phyloP scores from a whole-genome alignment of 768 basidiomycete genomes.

The Holtermanniella nyarrowii region DNA sequence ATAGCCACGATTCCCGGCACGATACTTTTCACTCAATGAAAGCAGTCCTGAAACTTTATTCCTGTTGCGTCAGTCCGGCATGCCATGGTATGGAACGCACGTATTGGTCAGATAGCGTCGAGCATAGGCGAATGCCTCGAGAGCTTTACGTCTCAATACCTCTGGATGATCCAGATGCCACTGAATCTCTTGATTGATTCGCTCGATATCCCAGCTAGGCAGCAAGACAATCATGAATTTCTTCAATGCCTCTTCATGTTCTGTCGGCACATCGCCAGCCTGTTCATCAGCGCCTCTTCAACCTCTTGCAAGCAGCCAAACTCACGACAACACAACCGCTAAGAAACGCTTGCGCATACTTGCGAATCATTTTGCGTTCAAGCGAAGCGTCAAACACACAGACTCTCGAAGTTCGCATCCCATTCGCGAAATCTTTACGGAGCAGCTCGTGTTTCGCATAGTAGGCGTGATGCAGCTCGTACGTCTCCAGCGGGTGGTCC shows the following conservation, averaged over 20 bases:
- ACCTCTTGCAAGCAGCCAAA: neutral
- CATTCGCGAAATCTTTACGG: slow-evolving; percentile 32
- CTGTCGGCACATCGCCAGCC: slow-evolving; percentile 37
- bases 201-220: slow-evolving; percentile 28
- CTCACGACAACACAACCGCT: slow-evolving; percentile 35
- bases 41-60: slow-evolving; percentile 14
- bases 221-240: slow-evolving; percentile 31
- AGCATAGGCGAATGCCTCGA: slow-evolving; percentile 33
- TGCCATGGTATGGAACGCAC: slow-evolving; percentile 3
- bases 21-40: slow-evolving; percentile 7
- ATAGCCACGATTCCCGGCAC: neutral
- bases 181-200: slow-evolving; percentile 22
- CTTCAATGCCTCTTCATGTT: slow-evolving; percentile 29
- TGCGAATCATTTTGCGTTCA: slow-evolving; percentile 36
- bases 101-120: slow-evolving; percentile 32
- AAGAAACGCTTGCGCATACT: slow-evolving; percentile 36
- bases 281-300: neutral
- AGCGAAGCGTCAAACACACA: slow-evolving; percentile 38
- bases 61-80: too few relatives aligned
- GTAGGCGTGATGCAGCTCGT: slow-evolving; percentile 19
- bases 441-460: slow-evolving; percentile 25
- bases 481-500: slow-evolving; percentile 29
- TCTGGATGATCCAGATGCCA: slow-evolving; percentile 23
- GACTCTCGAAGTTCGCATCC: slow-evolving; percentile 31
- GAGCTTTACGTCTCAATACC: slow-evolving; percentile 26